A percentile compares a stretch with the other conserved stretches of the same genome.
Conservation (phyloP, 129 eudicot species). For the Glebionis coronaria region DNA sequence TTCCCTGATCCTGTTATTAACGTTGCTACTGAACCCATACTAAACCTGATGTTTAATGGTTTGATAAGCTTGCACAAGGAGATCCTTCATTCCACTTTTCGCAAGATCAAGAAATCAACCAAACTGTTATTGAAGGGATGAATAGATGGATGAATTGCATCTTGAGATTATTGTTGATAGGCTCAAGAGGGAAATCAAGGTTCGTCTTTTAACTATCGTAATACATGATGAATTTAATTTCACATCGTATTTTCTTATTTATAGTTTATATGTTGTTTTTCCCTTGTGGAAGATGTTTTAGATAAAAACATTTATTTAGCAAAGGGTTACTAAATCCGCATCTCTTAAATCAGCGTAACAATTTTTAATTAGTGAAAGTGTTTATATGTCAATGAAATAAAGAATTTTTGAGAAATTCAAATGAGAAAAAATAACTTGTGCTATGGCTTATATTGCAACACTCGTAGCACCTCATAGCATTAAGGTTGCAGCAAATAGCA, state of each 20-base stretch:
- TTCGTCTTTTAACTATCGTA: slow-evolving; percentile 8
- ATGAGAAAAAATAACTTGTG: too few species aligned
- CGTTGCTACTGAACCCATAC: too few species aligned
- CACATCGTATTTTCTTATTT: background rate
- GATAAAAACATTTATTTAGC: background rate
- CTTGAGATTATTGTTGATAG: slow-evolving; percentile 90
- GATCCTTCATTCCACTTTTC: slow-evolving; percentile 99
- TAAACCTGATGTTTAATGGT: too few species aligned
- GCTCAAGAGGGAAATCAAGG: slow-evolving; percentile 48
- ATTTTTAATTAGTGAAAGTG: background rate
- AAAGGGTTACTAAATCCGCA: too few species aligned
- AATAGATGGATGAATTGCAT: slow-evolving; percentile 98
- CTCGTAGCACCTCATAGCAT: background rate
- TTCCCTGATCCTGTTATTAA: too few species aligned
- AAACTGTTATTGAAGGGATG: slow-evolving; percentile 98
- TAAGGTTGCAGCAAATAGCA: slow-evolving; percentile 88
- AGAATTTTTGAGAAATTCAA: too few species aligned
- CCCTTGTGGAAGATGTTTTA: background rate
- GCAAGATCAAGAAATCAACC: slow-evolving; percentile 91
- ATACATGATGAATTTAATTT: background rate
- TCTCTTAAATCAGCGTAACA: too few species aligned
- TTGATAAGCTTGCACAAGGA: slow-evolving; percentile 96
- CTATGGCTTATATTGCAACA: slow-evolving; percentile 17
- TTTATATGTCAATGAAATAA: too few species aligned
- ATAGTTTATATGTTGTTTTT: background rate